Evolutionary conservation across 345 rosid genomes (phyloP).

Genomic region (Crucihimalaya himalaica): DNA sequence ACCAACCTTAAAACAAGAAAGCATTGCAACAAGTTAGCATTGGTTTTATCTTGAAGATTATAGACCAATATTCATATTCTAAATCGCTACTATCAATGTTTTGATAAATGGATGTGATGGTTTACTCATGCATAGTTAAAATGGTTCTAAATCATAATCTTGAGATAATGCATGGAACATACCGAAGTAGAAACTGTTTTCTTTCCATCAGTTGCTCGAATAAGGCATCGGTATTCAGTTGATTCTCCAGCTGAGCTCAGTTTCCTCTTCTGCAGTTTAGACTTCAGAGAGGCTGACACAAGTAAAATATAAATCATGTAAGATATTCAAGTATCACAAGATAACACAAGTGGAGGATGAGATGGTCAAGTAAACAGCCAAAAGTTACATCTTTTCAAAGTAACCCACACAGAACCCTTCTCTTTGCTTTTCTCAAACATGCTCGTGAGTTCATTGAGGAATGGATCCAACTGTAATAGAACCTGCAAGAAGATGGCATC

Average conservation of each 20-base stretch:
- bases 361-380: too few species aligned
- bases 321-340: neutral
- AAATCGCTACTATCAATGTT: too few species aligned
- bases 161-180: conserved; percentile 23
- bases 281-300: conserved; percentile 70
- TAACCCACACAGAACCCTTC: conserved; percentile 89
- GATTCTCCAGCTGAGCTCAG: conserved; percentile 57
- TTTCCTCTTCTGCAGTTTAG: conserved; percentile 77
- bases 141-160: conserved; percentile 6
- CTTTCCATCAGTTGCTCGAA: conserved; percentile 89
- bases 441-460: conserved; percentile 85
- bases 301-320: neutral
- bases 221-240: conserved; percentile 80
- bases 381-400: conserved; percentile 81
- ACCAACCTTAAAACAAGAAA: conserved; percentile 60
- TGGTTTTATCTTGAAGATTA: too few species aligned
- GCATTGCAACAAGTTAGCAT: conserved; percentile 21
- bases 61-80: too few species aligned
- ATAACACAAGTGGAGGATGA: neutral
- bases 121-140: neutral
- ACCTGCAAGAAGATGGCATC: conserved; percentile 47
- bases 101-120: neutral
- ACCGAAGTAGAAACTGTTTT: conserved; percentile 84
- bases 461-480: conserved; percentile 78
- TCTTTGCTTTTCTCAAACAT: conserved; percentile 85